A percentile compares a stretch with the other conserved stretches of the same genome.
These are phyloP conservation scores for Begonia loranthoides DNA, from an alignment of 306 rosid genomes.

Conservation along the genomic window DNA sequence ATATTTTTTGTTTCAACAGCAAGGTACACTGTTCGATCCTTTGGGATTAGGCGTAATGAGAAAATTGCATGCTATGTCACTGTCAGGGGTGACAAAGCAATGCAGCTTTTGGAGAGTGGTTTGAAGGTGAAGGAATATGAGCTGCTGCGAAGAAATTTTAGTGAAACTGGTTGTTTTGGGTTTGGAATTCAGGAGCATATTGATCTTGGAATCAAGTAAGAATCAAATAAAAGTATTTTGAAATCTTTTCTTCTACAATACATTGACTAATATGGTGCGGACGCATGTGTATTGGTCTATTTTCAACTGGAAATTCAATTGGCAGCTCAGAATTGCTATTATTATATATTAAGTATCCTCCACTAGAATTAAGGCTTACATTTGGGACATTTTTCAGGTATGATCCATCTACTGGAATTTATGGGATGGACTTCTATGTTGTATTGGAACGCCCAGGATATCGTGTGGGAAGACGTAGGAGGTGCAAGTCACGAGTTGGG, in stretches of 20 bases:
- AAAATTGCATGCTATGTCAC: slow-evolving; percentile 89
- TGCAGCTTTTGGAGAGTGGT: slow-evolving; percentile 82
- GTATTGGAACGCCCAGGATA: slow-evolving; percentile 80
- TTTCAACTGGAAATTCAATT: too few species aligned
- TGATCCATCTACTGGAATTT: slow-evolving; percentile 78
- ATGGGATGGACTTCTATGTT: slow-evolving; percentile 75
- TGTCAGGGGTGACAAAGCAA: slow-evolving; percentile 80
- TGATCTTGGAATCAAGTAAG: slow-evolving; percentile 79
- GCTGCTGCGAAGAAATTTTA: slow-evolving; percentile 64
- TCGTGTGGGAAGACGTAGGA: slow-evolving; percentile 70
- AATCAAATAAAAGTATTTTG: too few species aligned
- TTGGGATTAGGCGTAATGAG: slow-evolving; percentile 74
- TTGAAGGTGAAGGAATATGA: slow-evolving; percentile 77
- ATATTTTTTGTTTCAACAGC: slow-evolving; percentile 22
- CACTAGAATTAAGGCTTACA: not conserved
- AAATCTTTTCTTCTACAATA: too few species aligned
- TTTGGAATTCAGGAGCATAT: slow-evolving; percentile 89
- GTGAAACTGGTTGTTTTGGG: slow-evolving; percentile 78
- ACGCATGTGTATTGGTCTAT: too few species aligned
- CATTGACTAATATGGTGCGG: too few species aligned
- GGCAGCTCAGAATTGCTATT: too few species aligned
- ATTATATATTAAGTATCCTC: too few species aligned
- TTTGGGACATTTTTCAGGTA: slow-evolving; percentile 29
- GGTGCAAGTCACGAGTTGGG: slow-evolving; percentile 79
- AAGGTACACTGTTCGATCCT: slow-evolving; percentile 66